Conservation (phyloP, 73 alveolate genomes). For the Paramecium bursaria region DNA sequence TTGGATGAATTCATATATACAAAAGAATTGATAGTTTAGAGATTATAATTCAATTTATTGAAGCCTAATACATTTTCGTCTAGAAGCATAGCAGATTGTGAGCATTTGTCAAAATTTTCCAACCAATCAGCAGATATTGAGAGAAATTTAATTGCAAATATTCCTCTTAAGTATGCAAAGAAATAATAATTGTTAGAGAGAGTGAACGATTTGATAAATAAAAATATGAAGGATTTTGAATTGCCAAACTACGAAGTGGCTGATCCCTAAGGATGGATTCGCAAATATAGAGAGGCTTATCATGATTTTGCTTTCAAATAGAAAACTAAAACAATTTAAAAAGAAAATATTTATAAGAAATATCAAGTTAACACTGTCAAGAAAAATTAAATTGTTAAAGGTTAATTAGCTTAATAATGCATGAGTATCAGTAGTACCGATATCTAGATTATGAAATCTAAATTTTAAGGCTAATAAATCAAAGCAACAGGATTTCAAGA, state of each 20-base stretch:
- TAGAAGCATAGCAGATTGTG: conserved; percentile 53
- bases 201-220: neutral
- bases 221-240: neutral
- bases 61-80: neutral
- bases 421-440: conserved; percentile 52
- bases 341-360: conserved; percentile 50
- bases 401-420: neutral
- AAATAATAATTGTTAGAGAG: conserved; percentile 4
- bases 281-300: neutral
- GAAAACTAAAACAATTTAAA: conserved; percentile 27
- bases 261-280: conserved; percentile 20
- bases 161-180: conserved; percentile 50
- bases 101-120: conserved; percentile 45
- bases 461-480: neutral
- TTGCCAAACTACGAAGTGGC: neutral
- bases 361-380: neutral
- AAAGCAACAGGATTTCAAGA: conserved; percentile 23
- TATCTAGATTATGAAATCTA: conserved; percentile 33
- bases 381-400: too few relatives aligned
- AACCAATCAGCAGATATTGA: conserved; percentile 18
- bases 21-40: conserved; percentile 19
- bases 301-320: conserved; percentile 55
- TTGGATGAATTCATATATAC: conserved; percentile 44
- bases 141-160: conserved; percentile 43
- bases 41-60: conserved; percentile 18